These are phyloP conservation scores for Coleophoma cylindrospora DNA, from an alignment of 2,329 filamentous ascomycete genomes.

Conservation along the genomic window DNA sequence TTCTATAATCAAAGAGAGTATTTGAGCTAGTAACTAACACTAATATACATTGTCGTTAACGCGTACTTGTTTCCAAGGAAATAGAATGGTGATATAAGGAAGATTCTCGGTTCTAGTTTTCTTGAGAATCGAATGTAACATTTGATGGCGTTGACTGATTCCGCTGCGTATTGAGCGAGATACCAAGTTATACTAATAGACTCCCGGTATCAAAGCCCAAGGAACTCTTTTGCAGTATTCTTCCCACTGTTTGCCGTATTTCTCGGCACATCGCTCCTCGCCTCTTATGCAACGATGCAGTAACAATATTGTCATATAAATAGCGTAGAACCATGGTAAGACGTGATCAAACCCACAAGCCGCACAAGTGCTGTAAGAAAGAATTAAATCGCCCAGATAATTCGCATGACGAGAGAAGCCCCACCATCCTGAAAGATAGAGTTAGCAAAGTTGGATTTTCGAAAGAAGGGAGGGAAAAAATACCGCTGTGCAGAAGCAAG, in stretches of 20 bases:
- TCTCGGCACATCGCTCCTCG: slow-evolving; percentile 36
- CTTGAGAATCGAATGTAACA: too few relatives aligned
- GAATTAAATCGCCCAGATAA: slow-evolving; percentile 33
- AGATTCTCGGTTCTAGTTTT: too few relatives aligned
- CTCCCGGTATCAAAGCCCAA: slow-evolving; percentile 38
- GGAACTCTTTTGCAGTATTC: slow-evolving; percentile 35
- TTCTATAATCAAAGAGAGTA: too few relatives aligned
- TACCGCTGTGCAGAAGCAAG: slow-evolving; percentile 21
- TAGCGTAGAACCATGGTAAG: slow-evolving; percentile 39
- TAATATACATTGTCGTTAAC: too few relatives aligned
- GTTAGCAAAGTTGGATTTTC: too few relatives aligned
- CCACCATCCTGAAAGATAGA: slow-evolving; percentile 33
- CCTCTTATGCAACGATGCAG: slow-evolving; percentile 40
- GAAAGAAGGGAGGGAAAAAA: too few relatives aligned
- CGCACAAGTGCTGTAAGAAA: slow-evolving; percentile 36
- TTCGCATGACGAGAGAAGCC: slow-evolving; percentile 35
- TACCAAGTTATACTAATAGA: slow-evolving; percentile 21
- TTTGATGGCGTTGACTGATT: too few relatives aligned
- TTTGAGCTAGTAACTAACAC: too few relatives aligned
- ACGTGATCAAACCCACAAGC: slow-evolving; percentile 31
- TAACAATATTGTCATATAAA: slow-evolving; percentile 38
- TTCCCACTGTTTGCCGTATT: slow-evolving; percentile 39
- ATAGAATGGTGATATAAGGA: too few relatives aligned
- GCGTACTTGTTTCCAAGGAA: too few relatives aligned
- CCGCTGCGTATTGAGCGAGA: too few relatives aligned